Conservation (phyloP, 2,329 filamentous ascomycete species). For the Aspergillus piperis region DNA sequence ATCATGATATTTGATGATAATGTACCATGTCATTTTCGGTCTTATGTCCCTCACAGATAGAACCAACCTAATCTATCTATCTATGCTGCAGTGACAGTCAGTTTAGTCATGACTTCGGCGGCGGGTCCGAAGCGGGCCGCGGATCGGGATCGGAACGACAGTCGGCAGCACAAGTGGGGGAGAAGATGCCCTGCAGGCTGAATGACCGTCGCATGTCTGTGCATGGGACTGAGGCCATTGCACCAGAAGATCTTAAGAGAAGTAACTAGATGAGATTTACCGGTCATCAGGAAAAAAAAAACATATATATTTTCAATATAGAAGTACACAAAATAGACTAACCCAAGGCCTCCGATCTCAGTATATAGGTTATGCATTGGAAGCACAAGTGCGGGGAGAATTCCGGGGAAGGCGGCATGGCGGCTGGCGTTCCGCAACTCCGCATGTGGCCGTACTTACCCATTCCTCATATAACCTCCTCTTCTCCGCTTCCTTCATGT, state of each 20-base stretch:
- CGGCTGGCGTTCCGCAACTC: slow-evolving; percentile 25
- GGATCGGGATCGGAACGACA: slow-evolving; percentile 15
- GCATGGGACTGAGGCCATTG: not conserved
- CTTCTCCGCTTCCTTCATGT: not conserved
- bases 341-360: not conserved
- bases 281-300: too few species aligned
- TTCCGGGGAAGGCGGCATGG: slow-evolving; percentile 18
- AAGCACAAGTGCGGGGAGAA: slow-evolving; percentile 18
- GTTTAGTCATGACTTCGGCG: not conserved
- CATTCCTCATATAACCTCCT: not conserved
- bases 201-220: too few species aligned
- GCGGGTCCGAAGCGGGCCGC: slow-evolving; percentile 16
- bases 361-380: not conserved
- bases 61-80: too few species aligned
- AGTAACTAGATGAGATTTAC: too few species aligned
- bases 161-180: not conserved
- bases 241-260: too few species aligned
- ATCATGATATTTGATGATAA: slow-evolving; percentile 13
- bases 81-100: not conserved
- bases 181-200: not conserved
- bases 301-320: not conserved
- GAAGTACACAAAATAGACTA: too few species aligned
- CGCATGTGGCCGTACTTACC: slow-evolving; percentile 17
- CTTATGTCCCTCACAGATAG: not conserved
- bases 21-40: slow-evolving; percentile 1